These are phyloP conservation scores for Yamadazyma buinensis DNA, from an alignment of 1,139 yeast genomes.

Conservation along the genomic window DNA sequence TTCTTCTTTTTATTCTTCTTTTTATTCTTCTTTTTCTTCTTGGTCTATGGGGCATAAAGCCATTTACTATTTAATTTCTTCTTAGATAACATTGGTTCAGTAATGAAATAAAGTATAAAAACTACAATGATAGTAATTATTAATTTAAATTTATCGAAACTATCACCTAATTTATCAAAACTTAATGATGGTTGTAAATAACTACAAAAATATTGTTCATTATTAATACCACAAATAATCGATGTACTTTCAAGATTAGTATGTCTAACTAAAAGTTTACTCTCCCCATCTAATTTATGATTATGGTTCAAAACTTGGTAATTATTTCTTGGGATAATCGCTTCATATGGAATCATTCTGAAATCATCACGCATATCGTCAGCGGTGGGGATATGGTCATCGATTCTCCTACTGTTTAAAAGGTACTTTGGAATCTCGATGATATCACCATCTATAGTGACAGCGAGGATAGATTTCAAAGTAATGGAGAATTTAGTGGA, in stretches of 20 bases:
- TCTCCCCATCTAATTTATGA: constrained; percentile 29
- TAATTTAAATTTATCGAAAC: constrained; percentile 67
- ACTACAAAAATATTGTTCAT: constrained; percentile 69
- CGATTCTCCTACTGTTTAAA: constrained; percentile 59
- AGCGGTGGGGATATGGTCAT: constrained; percentile 49
- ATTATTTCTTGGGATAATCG: constrained; percentile 51
- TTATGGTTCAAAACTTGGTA: constrained; percentile 37
- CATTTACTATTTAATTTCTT: constrained; percentile 42
- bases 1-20: too few species aligned
- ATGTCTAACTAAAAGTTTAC: constrained; percentile 47
- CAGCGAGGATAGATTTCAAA: constrained; percentile 59
- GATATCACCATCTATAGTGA: constrained; percentile 61
- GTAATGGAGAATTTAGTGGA: constrained; percentile 74
- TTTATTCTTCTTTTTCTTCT: too few species aligned
- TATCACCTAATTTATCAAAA: constrained; percentile 68
- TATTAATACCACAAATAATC: constrained; percentile 62
- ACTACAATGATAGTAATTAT: constrained; percentile 56
- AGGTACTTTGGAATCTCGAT: constrained; percentile 66
- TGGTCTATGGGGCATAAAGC: constrained; percentile 19
- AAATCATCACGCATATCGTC: constrained; percentile 57
- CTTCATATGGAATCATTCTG: constrained; percentile 61
- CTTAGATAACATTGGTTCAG: constrained; percentile 57
- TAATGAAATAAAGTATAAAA: constrained; percentile 36
- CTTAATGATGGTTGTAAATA: constrained; percentile 77
- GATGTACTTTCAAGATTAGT: constrained; percentile 82